Percentiles rank a stretch among this genome's conserved stretches.
phyloP scores from a whole-genome alignment of 1,284 basidiomycete genomes.

The Vanrija humicola region DNA sequence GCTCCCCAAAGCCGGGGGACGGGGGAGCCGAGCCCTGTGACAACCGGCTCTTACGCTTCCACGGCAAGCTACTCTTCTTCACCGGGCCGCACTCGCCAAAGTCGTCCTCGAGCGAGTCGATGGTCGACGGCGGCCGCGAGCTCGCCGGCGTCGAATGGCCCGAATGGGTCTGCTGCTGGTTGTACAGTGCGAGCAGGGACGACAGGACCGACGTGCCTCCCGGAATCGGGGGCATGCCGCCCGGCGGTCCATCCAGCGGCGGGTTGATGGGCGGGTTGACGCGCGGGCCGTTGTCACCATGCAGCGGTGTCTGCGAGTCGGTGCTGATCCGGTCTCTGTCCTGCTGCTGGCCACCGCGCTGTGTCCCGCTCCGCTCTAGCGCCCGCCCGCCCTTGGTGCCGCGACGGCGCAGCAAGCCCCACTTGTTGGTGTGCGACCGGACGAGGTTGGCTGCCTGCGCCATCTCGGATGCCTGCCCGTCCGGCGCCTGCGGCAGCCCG shows the following conservation, averaged over 20 bases:
- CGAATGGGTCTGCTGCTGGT: constrained; percentile 23
- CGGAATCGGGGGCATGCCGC: constrained; percentile 18
- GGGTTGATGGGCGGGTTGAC: constrained; percentile 9
- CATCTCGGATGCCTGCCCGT: constrained; percentile 17
- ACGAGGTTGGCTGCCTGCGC: constrained; percentile 46
- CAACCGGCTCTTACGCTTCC: neutral
- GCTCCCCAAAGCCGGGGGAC: neutral
- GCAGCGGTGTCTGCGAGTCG: constrained; percentile 1
- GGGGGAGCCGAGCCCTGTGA: neutral
- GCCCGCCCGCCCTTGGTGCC: constrained; percentile 16
- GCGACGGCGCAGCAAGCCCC: constrained; percentile 43
- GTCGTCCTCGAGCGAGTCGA: constrained; percentile 22
- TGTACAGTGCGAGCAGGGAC: constrained; percentile 16
- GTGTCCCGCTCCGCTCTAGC: neutral
- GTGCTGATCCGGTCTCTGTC: constrained; percentile 1
- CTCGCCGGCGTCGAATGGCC: constrained; percentile 29
- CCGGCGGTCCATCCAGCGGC: neutral
- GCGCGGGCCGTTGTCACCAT: neutral
- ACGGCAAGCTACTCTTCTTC: constrained; percentile 8
- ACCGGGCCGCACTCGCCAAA: constrained; percentile 13
- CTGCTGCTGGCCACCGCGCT: neutral
- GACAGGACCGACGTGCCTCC: constrained; percentile 19
- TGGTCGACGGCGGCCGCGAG: constrained; percentile 30
- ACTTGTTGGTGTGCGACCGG: constrained; percentile 46
- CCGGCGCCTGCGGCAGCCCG: constrained; percentile 46